Conservation (phyloP, 192 early-diverging fungal species). For the Radiomyces spectabilis region DNA sequence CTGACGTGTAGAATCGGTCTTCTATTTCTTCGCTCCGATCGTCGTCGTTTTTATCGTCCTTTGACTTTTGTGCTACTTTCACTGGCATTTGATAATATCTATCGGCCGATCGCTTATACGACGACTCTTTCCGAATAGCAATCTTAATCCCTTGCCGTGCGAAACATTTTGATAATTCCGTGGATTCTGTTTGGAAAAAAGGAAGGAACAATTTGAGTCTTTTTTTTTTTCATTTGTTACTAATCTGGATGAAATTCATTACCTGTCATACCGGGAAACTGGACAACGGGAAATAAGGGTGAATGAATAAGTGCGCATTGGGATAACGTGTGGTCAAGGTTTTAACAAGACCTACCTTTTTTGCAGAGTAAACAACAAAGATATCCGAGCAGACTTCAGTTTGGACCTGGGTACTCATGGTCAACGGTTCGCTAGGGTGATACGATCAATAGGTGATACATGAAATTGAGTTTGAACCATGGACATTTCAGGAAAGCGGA, state of each 20-base stretch:
- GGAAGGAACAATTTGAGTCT: neutral
- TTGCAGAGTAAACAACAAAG: slow-evolving; percentile 70
- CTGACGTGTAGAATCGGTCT: too few species aligned
- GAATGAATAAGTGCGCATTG: neutral
- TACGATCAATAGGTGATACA: neutral
- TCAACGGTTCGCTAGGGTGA: neutral
- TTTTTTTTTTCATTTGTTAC: neutral
- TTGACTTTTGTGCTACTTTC: neutral
- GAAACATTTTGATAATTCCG: slow-evolving; percentile 63
- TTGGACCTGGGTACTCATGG: slow-evolving; percentile 24
- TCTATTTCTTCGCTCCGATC: neutral
- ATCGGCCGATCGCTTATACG: slow-evolving; percentile 1
- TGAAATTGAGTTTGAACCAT: too few species aligned
- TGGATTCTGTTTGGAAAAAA: slow-evolving; percentile 47
- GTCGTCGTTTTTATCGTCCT: neutral
- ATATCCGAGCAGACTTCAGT: slow-evolving; percentile 51
- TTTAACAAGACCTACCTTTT: slow-evolving; percentile 27
- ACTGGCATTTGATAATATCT: neutral
- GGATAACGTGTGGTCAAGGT: too few species aligned
- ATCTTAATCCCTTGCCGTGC: slow-evolving; percentile 74
- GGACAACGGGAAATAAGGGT: neutral
- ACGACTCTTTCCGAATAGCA: slow-evolving; percentile 56
- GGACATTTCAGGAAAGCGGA: too few species aligned
- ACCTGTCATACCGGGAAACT: slow-evolving; percentile 60
- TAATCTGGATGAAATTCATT: neutral